phyloP scores from a whole-genome alignment of 805 yeast genomes.

The Zygosaccharomyces rouxii region DNA sequence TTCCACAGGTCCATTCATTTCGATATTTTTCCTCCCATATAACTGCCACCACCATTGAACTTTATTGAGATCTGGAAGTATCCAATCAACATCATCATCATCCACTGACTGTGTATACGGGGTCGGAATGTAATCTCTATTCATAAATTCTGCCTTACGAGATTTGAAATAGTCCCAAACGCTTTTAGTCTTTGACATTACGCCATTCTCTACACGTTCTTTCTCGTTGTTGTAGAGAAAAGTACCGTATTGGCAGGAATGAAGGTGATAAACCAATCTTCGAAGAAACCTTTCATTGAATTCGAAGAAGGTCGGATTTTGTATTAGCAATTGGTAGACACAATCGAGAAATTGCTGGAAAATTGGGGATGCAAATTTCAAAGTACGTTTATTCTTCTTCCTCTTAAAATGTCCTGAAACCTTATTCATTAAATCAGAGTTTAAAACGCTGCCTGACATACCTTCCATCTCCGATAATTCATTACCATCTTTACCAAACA shows the following conservation, averaged over 20 bases:
- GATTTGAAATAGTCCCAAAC: conserved; percentile 94
- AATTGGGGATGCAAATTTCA: conserved; percentile 76
- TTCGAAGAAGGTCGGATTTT: conserved; percentile 71
- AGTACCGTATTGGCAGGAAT: conserved; percentile 93
- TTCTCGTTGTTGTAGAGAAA: conserved; percentile 72
- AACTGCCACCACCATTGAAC: conserved; percentile 87
- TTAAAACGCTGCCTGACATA: conserved; percentile 30
- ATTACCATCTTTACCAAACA: conserved; percentile 18
- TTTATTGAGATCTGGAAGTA: conserved; percentile 48
- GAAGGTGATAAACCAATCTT: conserved; percentile 77
- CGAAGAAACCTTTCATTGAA: conserved; percentile 85
- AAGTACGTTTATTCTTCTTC: conserved; percentile 32
- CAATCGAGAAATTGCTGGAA: conserved; percentile 93
- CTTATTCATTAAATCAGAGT: conserved; percentile 41
- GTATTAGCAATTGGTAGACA: conserved; percentile 71
- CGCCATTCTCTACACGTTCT: conserved; percentile 47
- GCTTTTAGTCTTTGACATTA: conserved; percentile 54
- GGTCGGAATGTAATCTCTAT: conserved; percentile 39
- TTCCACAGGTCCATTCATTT: conserved; percentile 42
- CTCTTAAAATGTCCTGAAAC: conserved; percentile 49
- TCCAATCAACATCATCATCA: conserved; percentile 34
- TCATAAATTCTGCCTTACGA: conserved; percentile 63
- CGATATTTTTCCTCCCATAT: conserved; percentile 70
- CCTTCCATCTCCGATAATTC: conserved; percentile 13
- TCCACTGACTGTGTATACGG: conserved; percentile 28